Conservation (phyloP, 2,329 filamentous ascomycete genomes). For the Whalleya microplaca region DNA sequence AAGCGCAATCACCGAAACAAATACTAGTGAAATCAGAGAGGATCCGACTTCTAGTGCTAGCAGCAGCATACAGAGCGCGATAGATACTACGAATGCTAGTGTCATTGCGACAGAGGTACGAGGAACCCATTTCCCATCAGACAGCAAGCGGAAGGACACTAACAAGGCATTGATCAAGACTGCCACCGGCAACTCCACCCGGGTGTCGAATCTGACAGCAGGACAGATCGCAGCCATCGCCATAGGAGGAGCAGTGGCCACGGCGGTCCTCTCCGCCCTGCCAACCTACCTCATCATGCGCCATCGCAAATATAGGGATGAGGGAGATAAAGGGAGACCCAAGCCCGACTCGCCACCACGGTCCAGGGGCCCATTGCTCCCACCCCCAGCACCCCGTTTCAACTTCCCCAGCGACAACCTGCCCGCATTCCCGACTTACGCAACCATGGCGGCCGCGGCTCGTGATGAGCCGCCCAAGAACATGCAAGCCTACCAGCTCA, state of each 20-base stretch:
- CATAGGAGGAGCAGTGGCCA: conserved; percentile 11
- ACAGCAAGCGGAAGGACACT: not conserved
- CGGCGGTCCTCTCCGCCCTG: conserved; percentile 15
- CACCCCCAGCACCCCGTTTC: not conserved
- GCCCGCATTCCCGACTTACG: conserved; percentile 3
- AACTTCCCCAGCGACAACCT: not conserved
- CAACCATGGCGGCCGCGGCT: not conserved
- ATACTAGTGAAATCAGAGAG: too few species aligned
- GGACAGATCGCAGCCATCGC: conserved; percentile 18
- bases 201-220: conserved; percentile 13
- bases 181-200: not conserved
- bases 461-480: not conserved
- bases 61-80: conserved; percentile 11
- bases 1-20: conserved; percentile 11
- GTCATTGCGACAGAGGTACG: conserved; percentile 14
- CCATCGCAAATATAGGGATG: conserved; percentile 2
- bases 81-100: conserved; percentile 11
- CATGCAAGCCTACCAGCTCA: conserved; percentile 6
- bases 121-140: not conserved
- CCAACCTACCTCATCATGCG: conserved; percentile 22
- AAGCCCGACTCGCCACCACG: conserved; percentile 4
- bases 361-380: not conserved
- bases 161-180: conserved; percentile 8
- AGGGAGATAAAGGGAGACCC: not conserved
- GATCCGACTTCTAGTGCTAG: too few species aligned